A percentile compares a stretch with the other conserved stretches of the same genome.
Evolutionary conservation across 495 filamentous ascomycete genomes (phyloP).

Genomic region (Rostrohypoxylon terebratum): DNA sequence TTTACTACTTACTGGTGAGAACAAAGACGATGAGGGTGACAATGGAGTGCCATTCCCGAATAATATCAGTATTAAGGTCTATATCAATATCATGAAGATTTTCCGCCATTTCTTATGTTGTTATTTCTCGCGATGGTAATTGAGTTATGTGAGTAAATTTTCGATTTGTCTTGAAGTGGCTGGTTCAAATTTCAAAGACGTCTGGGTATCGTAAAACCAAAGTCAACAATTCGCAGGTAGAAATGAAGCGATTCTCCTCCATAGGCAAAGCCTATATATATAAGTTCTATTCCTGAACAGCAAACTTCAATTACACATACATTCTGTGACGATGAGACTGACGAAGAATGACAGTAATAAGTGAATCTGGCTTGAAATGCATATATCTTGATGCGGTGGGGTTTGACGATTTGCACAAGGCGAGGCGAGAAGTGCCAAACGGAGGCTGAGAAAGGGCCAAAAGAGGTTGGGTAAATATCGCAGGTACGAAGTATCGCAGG

Average conservation of each 20-base stretch:
- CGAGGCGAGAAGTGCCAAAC: constrained; percentile 1
- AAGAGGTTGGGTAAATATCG: constrained; percentile 26
- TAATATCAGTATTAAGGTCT: constrained; percentile 61
- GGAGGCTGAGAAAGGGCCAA: constrained; percentile 36
- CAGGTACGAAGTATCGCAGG: not conserved
- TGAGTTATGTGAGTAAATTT: constrained; percentile 9
- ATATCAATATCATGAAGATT: constrained; percentile 36
- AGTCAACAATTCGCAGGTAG: not conserved
- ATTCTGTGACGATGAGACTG: constrained; percentile 20
- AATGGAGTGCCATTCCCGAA: constrained; percentile 71
- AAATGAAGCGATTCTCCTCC: constrained; percentile 1
- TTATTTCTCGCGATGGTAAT: not conserved
- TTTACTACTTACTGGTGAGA: constrained; percentile 66
- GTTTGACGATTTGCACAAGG: constrained; percentile 8
- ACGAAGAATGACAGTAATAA: constrained; percentile 14
- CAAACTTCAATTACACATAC: constrained; percentile 8
- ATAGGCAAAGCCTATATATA: constrained; percentile 11
- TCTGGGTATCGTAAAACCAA: constrained; percentile 5
- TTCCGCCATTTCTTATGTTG: constrained; percentile 50
- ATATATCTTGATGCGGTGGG: constrained; percentile 39
- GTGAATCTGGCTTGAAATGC: constrained; percentile 16
- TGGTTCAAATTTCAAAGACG: not conserved
- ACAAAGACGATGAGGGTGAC: constrained; percentile 73
- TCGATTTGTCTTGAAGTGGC: not conserved
- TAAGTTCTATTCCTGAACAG: constrained; percentile 1